phyloP scores from a whole-genome alignment of 1,139 yeast species.

The Debaryomycetaceae sp. region DNA sequence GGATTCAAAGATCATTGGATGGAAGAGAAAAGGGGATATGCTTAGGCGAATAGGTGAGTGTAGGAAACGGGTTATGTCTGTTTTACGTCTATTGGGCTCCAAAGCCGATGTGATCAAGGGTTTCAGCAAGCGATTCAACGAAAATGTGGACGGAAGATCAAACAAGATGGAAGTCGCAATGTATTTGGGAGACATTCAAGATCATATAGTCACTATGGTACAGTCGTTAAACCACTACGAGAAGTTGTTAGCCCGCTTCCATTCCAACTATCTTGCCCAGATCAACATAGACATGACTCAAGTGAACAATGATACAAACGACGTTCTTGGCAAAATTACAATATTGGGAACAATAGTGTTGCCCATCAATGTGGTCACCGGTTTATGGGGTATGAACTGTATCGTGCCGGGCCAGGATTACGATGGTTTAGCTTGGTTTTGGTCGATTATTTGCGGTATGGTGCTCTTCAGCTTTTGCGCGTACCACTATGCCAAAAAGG shows the following conservation, averaged over 20 bases:
- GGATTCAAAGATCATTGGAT: conserved; percentile 59
- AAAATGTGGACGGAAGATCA: conserved; percentile 64
- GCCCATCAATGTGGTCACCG: conserved; percentile 92
- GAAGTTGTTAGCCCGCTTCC: conserved; percentile 86
- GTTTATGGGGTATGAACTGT: conserved; percentile 98
- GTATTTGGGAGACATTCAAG: conserved; percentile 83
- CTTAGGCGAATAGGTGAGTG: conserved; percentile 92
- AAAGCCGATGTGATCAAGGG: conserved; percentile 97
- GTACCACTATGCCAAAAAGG: conserved; percentile 40
- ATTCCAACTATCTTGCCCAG: conserved; percentile 93
- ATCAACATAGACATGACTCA: conserved; percentile 96
- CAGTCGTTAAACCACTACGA: conserved; percentile 93
- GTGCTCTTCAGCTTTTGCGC: conserved; percentile 36
- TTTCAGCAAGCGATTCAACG: conserved; percentile 85
- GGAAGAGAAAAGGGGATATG: conserved; percentile 95
- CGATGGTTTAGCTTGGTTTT: conserved; percentile 79
- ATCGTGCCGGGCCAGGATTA: conserved; percentile 88
- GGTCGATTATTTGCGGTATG: conserved; percentile 37
- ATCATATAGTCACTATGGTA: conserved; percentile 92
- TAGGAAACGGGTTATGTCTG: conserved; percentile 89
- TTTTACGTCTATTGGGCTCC: conserved; percentile 76
- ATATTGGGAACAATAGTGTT: conserved; percentile 91
- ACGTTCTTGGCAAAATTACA: conserved; percentile 89
- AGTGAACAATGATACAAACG: conserved; percentile 96
- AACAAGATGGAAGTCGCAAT: conserved; percentile 56